phyloP scores from a whole-genome alignment of 768 basidiomycete species.

The Tricholoma terreum region DNA sequence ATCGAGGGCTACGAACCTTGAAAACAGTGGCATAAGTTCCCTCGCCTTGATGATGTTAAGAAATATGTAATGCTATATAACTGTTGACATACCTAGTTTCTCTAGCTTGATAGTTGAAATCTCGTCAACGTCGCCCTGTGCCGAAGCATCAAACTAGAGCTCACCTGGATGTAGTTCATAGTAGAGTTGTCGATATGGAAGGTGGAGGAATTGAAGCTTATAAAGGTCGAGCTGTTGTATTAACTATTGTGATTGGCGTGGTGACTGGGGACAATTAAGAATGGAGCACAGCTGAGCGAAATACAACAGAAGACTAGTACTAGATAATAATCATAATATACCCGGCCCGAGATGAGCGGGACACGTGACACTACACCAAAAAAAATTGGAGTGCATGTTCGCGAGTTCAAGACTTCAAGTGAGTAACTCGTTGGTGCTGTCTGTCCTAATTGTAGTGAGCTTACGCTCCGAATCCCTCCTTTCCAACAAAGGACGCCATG shows the following conservation, averaged over 20 bases:
- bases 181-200: background rate
- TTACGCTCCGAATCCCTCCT: background rate
- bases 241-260: background rate
- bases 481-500: constrained; percentile 24
- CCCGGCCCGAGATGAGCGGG: too few species aligned
- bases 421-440: background rate
- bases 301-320: too few species aligned
- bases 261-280: too few species aligned
- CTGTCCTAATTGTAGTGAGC: background rate
- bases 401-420: background rate
- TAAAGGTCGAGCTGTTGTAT: background rate
- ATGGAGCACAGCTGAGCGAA: too few species aligned
- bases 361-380: background rate
- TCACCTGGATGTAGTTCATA: constrained; percentile 57
- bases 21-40: constrained; percentile 97
- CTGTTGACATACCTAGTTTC: constrained; percentile 62
- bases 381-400: background rate
- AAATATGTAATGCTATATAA: background rate
- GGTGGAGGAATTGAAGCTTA: background rate
- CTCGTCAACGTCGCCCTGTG: background rate
- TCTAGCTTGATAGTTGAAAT: constrained; percentile 43
- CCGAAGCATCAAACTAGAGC: constrained; percentile 9
- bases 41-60: constrained; percentile 69
- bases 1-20: constrained; percentile 59
- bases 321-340: too few species aligned